Percentiles rank a stretch among this genome's conserved stretches.
These are phyloP conservation scores for Chalara sp. DNA, from an alignment of 2,329 filamentous ascomycete species.

Conservation along the genomic window DNA sequence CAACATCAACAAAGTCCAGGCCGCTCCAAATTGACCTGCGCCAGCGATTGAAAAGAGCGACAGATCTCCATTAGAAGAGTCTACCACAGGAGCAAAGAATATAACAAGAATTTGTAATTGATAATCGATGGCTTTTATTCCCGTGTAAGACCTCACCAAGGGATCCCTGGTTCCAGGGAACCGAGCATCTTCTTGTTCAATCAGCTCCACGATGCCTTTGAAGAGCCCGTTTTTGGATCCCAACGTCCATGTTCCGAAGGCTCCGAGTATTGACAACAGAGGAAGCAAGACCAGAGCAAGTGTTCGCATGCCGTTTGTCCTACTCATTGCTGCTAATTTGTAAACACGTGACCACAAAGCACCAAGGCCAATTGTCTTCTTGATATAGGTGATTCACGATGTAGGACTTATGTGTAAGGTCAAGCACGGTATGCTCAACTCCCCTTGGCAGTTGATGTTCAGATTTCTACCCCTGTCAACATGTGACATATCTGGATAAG, in stretches of 20 bases:
- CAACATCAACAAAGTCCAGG: constrained; percentile 29
- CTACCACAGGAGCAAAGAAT: constrained; percentile 21
- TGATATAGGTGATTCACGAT: too few species aligned
- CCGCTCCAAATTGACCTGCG: constrained; percentile 22
- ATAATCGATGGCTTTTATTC: constrained; percentile 15
- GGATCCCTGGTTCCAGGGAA: constrained; percentile 13
- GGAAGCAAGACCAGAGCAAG: constrained; percentile 14
- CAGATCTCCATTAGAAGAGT: constrained; percentile 10
- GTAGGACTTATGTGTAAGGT: too few species aligned
- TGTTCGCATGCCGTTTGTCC: constrained; percentile 4
- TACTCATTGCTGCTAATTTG: too few species aligned
- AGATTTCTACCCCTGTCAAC: too few species aligned
- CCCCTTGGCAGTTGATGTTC: background rate
- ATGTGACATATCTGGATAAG: too few species aligned
- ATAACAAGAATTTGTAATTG: constrained; percentile 16
- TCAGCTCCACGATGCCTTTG: constrained; percentile 6
- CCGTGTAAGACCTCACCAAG: constrained; percentile 17
- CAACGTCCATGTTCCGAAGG: constrained; percentile 12
- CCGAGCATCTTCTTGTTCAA: constrained; percentile 5
- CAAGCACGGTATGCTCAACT: background rate
- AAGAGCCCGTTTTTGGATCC: constrained; percentile 17
- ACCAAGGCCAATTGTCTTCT: background rate
- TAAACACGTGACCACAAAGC: background rate
- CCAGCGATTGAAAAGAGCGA: constrained; percentile 16
- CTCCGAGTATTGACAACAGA: constrained; percentile 13